Evolutionary conservation across 2,329 filamentous ascomycete genomes (phyloP).

Genomic region (Xylaria sp.): DNA sequence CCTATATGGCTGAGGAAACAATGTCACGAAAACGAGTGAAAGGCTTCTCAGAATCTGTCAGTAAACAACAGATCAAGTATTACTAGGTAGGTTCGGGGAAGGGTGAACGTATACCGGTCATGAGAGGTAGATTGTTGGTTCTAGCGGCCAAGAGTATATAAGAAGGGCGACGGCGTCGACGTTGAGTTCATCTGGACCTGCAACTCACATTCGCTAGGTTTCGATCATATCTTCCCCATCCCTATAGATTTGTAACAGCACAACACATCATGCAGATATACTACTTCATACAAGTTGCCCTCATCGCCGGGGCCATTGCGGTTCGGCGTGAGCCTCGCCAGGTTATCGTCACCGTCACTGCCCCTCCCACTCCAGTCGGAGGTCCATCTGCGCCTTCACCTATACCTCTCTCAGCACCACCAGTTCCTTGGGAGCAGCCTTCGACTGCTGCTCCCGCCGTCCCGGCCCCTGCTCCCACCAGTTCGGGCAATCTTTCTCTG

Average conservation of each 20-base stretch:
- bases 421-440: slow-evolving; percentile 34
- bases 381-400: slow-evolving; percentile 20
- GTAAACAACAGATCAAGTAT: neutral
- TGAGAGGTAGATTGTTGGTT: neutral
- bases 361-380: neutral
- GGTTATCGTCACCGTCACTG: slow-evolving; percentile 34
- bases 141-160: slow-evolving; percentile 16
- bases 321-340: slow-evolving; percentile 33
- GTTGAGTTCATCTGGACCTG: neutral
- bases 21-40: slow-evolving; percentile 38
- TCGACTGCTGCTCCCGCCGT: slow-evolving; percentile 1
- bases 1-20: slow-evolving; percentile 33
- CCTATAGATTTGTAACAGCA: neutral
- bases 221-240: neutral
- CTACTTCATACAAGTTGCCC: slow-evolving; percentile 29
- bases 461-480: neutral
- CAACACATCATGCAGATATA: slow-evolving; percentile 37
- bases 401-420: slow-evolving; percentile 21
- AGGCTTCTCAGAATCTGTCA: slow-evolving; percentile 8
- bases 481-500: slow-evolving; percentile 13
- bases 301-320: slow-evolving; percentile 36
- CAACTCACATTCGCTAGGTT: neutral
- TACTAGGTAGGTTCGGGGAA: neutral
- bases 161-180: neutral
- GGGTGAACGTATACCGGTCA: neutral